Base-by-base conservation (phyloP, 108 stramenopile genomes). In the Bacterosira constricta region DNA sequence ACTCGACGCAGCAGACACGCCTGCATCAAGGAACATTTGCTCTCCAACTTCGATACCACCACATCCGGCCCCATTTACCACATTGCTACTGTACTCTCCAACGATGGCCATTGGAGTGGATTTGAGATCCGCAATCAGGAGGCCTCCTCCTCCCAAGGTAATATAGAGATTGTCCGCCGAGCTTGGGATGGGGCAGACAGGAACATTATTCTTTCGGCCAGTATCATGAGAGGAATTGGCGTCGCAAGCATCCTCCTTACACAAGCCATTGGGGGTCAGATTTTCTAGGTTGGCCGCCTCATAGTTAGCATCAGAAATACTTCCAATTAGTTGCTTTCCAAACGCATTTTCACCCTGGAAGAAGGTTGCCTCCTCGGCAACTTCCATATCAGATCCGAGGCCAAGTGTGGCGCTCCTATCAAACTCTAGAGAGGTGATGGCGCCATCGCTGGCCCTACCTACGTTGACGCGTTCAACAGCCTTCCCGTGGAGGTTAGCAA, bases 41-140 rank as follows among this genome's bases (percentile, higher is more conserved):
- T 56, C 34, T 1, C 23, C 27, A 1, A 39, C 44, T 68, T 73
- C 54, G 1, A 34, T 42, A 13, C 79, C 73, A 42, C 73, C 65
- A 62, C 65, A 67, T 8, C 79, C 79, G 11, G 79, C 66, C 26
- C 79, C 79, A 32, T 61, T 45, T 31, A 80, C 23, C 15, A 53
- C 26, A 9, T 41, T 47, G 31, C 49, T 46, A 18, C 66, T 66
- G 55, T 80, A 74, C 25, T 70, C 73, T 25, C 68, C 73, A 20
- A 80, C 74, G 51, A 80, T 80, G 4, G 15, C 15, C 68, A 80
- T 75, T 0, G 79, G 79, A 20, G 79, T 80, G 27, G 27, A 27
- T 13, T 13, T 41, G 21, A 20, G n/a, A 53, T 77, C 47, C 3
- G 37, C 5, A 29, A 80, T 66, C 5, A 80, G 36, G 27, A 80